A percentile compares a stretch with the other conserved stretches of the same genome.
Evolutionary conservation across 176 grass and related monocot species (phyloP).

Genomic region (Echinochloa phyllopogon): DNA sequence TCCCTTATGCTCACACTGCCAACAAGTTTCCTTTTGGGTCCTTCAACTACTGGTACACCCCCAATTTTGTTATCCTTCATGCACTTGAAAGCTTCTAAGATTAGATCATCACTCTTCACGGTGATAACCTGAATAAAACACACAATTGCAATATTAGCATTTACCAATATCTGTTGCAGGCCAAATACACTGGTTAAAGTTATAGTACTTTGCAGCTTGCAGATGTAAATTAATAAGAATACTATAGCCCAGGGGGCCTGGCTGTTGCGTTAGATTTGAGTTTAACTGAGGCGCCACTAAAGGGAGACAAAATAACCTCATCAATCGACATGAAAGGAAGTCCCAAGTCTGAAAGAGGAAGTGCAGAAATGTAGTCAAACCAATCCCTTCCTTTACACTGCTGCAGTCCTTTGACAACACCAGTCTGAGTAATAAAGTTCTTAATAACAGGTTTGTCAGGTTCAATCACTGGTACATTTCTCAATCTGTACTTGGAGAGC

Average conservation of each 20-base stretch:
- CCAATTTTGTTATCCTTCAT: constrained; percentile 91
- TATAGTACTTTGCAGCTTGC: constrained; percentile 4
- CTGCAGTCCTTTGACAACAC: constrained; percentile 79
- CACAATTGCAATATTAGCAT: constrained; percentile 17
- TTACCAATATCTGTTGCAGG: background rate
- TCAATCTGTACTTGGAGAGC: constrained; percentile 95
- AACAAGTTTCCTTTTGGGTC: constrained; percentile 69
- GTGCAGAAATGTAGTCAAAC: constrained; percentile 87
- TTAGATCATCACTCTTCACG: constrained; percentile 73
- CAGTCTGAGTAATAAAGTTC: constrained; percentile 95
- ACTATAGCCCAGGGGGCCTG: background rate
- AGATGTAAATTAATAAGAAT: constrained; percentile 15
- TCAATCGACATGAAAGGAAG: constrained; percentile 93
- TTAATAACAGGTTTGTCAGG: constrained; percentile 64
- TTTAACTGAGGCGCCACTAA: constrained; percentile 20
- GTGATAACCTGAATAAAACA: constrained; percentile 77
- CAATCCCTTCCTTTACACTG: constrained; percentile 94
- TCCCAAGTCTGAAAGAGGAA: constrained; percentile 80
- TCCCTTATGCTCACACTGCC: constrained; percentile 82
- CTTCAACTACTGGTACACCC: constrained; percentile 82
- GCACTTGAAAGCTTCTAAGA: constrained; percentile 84
- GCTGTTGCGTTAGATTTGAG: background rate
- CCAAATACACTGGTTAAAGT: background rate
- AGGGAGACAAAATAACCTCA: constrained; percentile 68
- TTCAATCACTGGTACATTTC: constrained; percentile 88